phyloP scores from a whole-genome alignment of 345 rosid genomes.

The Melastoma malabathricum region DNA sequence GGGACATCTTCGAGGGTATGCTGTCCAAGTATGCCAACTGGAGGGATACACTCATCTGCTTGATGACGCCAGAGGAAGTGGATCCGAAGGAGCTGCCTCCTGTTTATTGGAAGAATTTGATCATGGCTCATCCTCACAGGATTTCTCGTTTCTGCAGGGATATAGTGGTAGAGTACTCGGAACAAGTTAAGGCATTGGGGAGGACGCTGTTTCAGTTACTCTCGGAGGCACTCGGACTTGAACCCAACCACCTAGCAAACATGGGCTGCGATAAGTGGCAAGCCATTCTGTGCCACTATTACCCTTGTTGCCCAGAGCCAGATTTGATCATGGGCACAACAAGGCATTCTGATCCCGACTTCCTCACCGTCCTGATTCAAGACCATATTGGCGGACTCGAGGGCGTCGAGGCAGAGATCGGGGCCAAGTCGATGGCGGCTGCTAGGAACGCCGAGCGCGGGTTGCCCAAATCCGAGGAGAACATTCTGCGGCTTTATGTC shows the following conservation, averaged over 20 bases:
- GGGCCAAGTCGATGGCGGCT: no score
- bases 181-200: conserved; percentile 21
- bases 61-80: conserved; percentile 2
- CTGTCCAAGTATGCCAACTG: conserved; percentile 12
- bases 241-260: conserved; percentile 24
- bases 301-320: conserved; percentile 54
- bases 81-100: conserved; percentile 7
- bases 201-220: conserved; percentile 28
- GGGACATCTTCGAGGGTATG: conserved; percentile 6
- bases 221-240: conserved; percentile 47
- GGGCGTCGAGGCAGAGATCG: conserved; percentile 21
- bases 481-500: no score
- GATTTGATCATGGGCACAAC: conserved; percentile 39
- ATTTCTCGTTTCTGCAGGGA: conserved; percentile 10
- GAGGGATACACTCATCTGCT: conserved; percentile 19
- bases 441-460: no score
- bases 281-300: conserved; percentile 33
- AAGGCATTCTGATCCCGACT: conserved; percentile 30
- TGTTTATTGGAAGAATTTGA: neutral
- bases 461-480: no score
- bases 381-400: conserved; percentile 57
- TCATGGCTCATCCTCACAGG: neutral
- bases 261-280: conserved; percentile 30
- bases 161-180: conserved; percentile 26
- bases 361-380: conserved; percentile 45